Base-by-base conservation (phyloP, 73 alveolate species). In the Durusdinium trenchii region DNA sequence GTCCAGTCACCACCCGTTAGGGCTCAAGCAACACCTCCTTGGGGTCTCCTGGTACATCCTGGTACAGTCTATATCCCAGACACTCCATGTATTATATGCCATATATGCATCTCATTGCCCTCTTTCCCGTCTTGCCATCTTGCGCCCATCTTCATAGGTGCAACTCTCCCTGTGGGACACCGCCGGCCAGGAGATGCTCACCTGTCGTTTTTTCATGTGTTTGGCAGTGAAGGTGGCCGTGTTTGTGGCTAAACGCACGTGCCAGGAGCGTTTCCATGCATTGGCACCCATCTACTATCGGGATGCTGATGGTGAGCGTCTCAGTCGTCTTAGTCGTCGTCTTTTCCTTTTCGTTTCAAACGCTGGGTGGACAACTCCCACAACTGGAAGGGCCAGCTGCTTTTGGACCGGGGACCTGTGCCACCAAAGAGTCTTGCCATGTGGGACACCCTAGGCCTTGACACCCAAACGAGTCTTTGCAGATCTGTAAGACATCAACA, bases 111-210 rank as follows among this genome's bases (percentile, higher is more conserved):
- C 28, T 54, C 28, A 20, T 54, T 54, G 64, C 28, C 9, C 20
- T 54, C 28, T 9, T 9, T 54, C 64, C 20, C 64, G 64, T 54
- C n/a, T n/a, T n/a, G n/a, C n/a, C n/a, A n/a, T n/a, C n/a, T n/a
- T n/a, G n/a, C n/a, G n/a, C n/a, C n/a, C n/a, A n/a, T n/a, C n/a
- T n/a, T n/a, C n/a, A n/a, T 32, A 91, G 98, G 98, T 91, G 43
- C 98, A 91, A 45, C 98, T 91, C 42, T 91, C 98, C 35, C 98
- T 91, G 23, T 91, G 98, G 98, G 98, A 91, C 61, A 91, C 98
- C 3, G 98, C 98, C 71, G 98, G 98, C 47, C 98, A 91, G 98
- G 98, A 91, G n/a, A 60, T 60, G n/a, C 73, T 32, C 73, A 57
- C 23, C 32, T 9, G 16, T 62, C 38, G 38, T 62, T 23, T 40